phyloP scores from a whole-genome alignment of 2,329 filamentous ascomycete genomes.

The Cladobotryum mycophilum region DNA sequence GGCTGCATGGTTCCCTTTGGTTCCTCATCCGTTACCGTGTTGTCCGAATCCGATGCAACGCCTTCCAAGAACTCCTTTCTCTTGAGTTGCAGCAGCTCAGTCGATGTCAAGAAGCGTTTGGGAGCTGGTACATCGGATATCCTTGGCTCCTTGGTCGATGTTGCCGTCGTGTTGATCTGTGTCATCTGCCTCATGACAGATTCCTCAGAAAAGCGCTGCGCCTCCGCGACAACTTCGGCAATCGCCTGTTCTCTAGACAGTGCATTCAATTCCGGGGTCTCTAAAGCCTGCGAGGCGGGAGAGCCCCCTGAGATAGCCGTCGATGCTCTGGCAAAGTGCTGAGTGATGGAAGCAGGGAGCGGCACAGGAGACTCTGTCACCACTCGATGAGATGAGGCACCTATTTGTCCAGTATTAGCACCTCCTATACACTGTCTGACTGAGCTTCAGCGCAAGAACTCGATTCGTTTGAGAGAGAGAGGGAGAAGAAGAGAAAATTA shows the following conservation, averaged over 20 bases:
- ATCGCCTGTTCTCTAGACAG: background rate
- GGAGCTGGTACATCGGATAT: background rate
- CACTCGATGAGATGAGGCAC: background rate
- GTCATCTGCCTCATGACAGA: constrained; percentile 11
- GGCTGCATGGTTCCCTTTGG: background rate
- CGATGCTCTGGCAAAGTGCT: background rate
- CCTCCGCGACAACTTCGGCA: background rate
- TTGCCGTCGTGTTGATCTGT: constrained; percentile 1
- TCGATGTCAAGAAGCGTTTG: background rate
- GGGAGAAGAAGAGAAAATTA: background rate
- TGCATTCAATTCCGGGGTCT: background rate
- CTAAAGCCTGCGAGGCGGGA: no score
- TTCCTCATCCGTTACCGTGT: background rate
- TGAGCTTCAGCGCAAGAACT: no score
- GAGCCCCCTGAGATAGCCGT: no score
- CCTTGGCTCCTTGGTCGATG: background rate
- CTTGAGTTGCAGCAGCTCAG: background rate
- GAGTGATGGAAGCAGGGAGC: constrained; percentile 4
- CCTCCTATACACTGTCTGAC: no score
- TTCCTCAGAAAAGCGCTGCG: constrained; percentile 18
- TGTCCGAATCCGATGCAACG: background rate
- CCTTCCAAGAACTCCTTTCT: background rate
- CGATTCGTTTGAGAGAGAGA: no score
- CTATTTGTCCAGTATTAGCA: no score
- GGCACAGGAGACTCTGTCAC: constrained; percentile 4